These are phyloP conservation scores for Cercospora berteroae DNA, from an alignment of 2,329 filamentous ascomycete species.

Conservation along the genomic window DNA sequence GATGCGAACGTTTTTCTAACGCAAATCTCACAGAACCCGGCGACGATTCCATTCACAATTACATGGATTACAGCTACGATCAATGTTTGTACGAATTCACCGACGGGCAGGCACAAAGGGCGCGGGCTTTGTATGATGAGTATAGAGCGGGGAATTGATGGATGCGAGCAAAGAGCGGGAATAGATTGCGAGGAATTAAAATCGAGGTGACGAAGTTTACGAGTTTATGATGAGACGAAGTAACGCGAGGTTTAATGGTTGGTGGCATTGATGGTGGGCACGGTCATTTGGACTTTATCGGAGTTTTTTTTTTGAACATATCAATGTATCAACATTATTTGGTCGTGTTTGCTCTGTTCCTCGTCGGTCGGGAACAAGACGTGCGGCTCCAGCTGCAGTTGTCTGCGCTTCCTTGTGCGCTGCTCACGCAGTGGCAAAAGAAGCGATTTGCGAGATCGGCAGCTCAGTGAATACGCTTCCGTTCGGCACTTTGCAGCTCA, in stretches of 20 bases:
- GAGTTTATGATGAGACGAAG: not conserved
- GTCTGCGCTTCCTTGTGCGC: not conserved
- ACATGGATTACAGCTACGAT: constrained; percentile 45
- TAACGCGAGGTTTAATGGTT: not conserved
- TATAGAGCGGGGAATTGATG: constrained; percentile 18
- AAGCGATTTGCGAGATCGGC: not conserved
- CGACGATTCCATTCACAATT: constrained; percentile 53
- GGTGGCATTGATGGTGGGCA: not conserved
- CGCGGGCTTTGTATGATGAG: constrained; percentile 20
- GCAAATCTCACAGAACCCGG: not conserved
- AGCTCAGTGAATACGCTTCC: too few relatives aligned
- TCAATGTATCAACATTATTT: not conserved
- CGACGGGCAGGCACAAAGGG: constrained; percentile 16
- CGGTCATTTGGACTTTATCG: not conserved
- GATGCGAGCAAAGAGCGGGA: not conserved
- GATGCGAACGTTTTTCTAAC: too few relatives aligned
- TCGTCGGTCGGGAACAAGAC: not conserved
- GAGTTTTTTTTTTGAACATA: not conserved
- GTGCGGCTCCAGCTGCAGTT: too few relatives aligned
- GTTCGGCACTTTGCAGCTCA: too few relatives aligned
- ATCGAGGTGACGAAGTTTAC: not conserved
- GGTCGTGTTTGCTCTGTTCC: not conserved
- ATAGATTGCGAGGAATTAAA: not conserved
- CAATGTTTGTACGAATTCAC: constrained; percentile 24
- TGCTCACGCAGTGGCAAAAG: too few relatives aligned